These are phyloP conservation scores for Exsudoporus floridanus DNA, from an alignment of 1,284 basidiomycete species.

Conservation along the genomic window DNA sequence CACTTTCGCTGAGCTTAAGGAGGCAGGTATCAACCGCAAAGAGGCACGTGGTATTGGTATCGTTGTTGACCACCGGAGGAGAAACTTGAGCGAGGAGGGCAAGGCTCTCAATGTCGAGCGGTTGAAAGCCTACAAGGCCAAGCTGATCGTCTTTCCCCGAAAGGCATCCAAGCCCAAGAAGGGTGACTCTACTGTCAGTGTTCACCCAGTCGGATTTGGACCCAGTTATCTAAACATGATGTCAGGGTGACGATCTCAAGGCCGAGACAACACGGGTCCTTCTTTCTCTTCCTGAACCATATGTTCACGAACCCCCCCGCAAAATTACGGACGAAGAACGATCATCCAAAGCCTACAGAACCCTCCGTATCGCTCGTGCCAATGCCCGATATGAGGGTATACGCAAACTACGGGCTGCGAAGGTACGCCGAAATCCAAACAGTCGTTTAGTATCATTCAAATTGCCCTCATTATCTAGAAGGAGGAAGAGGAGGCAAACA, in stretches of 20 bases:
- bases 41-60: conserved; percentile 93
- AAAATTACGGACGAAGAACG: conserved; percentile 94
- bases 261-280: conserved; percentile 75
- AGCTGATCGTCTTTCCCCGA: conserved; percentile 91
- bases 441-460: conserved; percentile 4
- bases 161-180: conserved; percentile 95
- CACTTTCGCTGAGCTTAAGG: conserved; percentile 94
- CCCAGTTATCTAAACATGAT: conserved; percentile 5
- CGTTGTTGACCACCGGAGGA: conserved; percentile 95
- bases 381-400: conserved; percentile 84
- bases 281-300: conserved; percentile 69
- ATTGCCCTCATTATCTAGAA: conserved; percentile 49
- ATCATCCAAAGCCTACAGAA: conserved; percentile 84
- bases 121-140: conserved; percentile 90
- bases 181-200: conserved; percentile 84
- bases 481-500: conserved; percentile 88
- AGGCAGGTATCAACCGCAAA: conserved; percentile 93
- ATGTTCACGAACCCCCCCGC: conserved; percentile 82
- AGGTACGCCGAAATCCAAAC: conserved; percentile 52
- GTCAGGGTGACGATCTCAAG: conserved; percentile 81
- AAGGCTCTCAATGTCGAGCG: conserved; percentile 95
- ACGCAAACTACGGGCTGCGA: conserved; percentile 78
- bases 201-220: background rate
- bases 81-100: conserved; percentile 97
- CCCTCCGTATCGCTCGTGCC: conserved; percentile 87